These are phyloP conservation scores for Xylaria digitata DNA, from an alignment of 2,329 filamentous ascomycete genomes.

Conservation along the genomic window DNA sequence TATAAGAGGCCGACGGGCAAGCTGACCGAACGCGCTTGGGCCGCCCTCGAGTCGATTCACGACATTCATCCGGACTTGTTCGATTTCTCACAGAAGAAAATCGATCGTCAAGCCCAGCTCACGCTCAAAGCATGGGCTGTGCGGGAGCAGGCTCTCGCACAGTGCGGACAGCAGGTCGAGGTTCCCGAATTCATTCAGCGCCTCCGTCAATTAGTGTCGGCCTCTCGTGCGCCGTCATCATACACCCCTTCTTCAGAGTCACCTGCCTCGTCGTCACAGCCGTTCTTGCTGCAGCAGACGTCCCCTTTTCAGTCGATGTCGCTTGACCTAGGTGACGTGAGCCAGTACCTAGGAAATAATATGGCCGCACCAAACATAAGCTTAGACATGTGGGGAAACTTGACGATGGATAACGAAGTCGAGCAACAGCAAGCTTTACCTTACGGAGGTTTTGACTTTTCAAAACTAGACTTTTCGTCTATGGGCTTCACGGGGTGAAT, in stretches of 20 bases:
- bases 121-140: conserved; percentile 39
- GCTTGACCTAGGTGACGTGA: conserved; percentile 26
- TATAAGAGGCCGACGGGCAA: conserved; percentile 33
- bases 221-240: conserved; percentile 19
- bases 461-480: conserved; percentile 30
- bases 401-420: conserved; percentile 30
- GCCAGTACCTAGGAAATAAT: conserved; percentile 22
- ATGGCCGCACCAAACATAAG: conserved; percentile 17
- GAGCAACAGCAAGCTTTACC: conserved; percentile 24
- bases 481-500: conserved; percentile 17
- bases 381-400: conserved; percentile 40
- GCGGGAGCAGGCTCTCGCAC: conserved; percentile 35
- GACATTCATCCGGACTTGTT: conserved; percentile 32
- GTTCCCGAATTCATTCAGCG: conserved; percentile 34
- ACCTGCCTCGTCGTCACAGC: conserved; percentile 19
- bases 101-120: conserved; percentile 29
- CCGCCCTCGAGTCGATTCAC: conserved; percentile 30
- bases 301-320: conserved; percentile 25
- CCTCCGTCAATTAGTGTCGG: conserved; percentile 30
- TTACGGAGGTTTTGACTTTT: conserved; percentile 32
- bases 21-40: conserved; percentile 38
- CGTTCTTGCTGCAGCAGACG: conserved; percentile 26
- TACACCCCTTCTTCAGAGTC: conserved; percentile 17
- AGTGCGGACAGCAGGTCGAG: conserved; percentile 28
- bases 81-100: conserved; percentile 35